These are phyloP conservation scores for Acacia melanoxylon DNA, from an alignment of 306 rosid genomes.

Conservation along the genomic window DNA sequence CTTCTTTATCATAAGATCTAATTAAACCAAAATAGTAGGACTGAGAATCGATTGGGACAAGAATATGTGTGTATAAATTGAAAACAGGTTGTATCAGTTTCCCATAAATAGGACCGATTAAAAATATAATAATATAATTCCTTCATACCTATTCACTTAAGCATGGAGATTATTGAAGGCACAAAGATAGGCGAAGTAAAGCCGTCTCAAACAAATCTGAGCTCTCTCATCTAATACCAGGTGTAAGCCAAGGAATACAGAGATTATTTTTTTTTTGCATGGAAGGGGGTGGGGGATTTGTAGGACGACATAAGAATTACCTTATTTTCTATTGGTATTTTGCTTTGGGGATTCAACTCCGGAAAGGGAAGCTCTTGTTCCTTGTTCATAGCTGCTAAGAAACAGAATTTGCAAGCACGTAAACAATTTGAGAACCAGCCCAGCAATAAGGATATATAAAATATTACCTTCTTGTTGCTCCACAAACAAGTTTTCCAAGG, in stretches of 20 bases:
- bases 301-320: constrained; percentile 35
- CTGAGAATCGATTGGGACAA: neutral
- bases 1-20: neutral
- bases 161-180: neutral
- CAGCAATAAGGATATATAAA: constrained; percentile 13
- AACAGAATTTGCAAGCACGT: constrained; percentile 26
- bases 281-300: neutral
- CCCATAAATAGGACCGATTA: neutral
- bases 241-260: neutral
- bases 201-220: constrained; percentile 18
- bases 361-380: constrained; percentile 31
- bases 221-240: constrained; percentile 13
- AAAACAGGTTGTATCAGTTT: neutral
- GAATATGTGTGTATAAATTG: neutral
- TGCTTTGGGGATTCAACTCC: constrained; percentile 32
- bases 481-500: constrained; percentile 22
- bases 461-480: constrained; percentile 44
- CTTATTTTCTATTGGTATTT: constrained; percentile 42
- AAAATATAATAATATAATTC: neutral
- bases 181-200: constrained; percentile 8
- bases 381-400: constrained; percentile 43
- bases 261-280: too few relatives aligned
- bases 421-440: constrained; percentile 9
- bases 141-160: neutral
- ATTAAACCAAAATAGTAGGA: neutral